A percentile compares a stretch with the other conserved stretches of the same genome.
Evolutionary conservation across 225 moss, liverwort and hornwort species (phyloP).

Genomic region (Marchantia polymorpha): DNA sequence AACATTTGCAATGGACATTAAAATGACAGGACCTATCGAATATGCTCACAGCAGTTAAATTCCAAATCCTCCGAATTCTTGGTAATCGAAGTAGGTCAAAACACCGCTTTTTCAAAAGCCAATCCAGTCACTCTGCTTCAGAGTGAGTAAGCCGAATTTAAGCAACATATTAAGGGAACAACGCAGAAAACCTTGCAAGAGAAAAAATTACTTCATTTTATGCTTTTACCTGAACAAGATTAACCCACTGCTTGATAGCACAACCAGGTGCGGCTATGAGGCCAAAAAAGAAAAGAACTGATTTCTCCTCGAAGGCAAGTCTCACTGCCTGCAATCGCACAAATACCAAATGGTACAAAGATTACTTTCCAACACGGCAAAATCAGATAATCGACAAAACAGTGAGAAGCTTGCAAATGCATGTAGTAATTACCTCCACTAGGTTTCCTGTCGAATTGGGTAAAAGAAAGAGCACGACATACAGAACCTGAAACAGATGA

Average conservation of each 20-base stretch:
- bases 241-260: constrained; percentile 84
- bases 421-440: constrained; percentile 30
- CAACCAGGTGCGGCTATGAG: constrained; percentile 78
- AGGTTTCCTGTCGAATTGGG: constrained; percentile 35
- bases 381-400: not conserved
- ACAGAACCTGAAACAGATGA: constrained; percentile 35
- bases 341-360: not conserved
- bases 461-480: constrained; percentile 41
- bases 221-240: constrained; percentile 69
- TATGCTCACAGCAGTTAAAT: no score
- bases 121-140: not conserved
- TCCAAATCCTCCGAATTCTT: no score
- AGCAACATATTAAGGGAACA: not conserved
- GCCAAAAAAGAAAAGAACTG: constrained; percentile 46
- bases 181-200: not conserved
- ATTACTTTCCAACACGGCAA: not conserved
- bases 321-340: constrained; percentile 24
- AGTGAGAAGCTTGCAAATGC: not conserved
- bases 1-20: not conserved
- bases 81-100: not conserved
- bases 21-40: no score
- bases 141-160: not conserved
- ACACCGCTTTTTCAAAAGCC: not conserved
- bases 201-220: not conserved
- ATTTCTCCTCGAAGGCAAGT: constrained; percentile 49